These are phyloP conservation scores for Wickerhamiella infanticola DNA, from an alignment of 1,139 yeast species.

Conservation along the genomic window DNA sequence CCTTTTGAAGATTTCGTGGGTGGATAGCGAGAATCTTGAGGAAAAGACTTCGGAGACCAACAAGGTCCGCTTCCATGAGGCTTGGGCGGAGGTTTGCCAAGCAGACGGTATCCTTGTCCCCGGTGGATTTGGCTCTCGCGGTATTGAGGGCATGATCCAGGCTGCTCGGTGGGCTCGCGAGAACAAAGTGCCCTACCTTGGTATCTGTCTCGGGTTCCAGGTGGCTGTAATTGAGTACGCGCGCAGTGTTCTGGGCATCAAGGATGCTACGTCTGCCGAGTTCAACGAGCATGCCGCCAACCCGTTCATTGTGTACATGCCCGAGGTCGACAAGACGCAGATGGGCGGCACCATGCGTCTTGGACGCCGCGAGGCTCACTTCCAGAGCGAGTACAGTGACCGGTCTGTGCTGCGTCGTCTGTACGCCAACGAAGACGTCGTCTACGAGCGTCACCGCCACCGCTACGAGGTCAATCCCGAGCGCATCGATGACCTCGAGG, in stretches of 20 bases:
- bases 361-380: slow-evolving; percentile 81
- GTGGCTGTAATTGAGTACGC: slow-evolving; percentile 91
- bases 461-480: slow-evolving; percentile 93
- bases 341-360: slow-evolving; percentile 99
- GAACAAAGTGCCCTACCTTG: slow-evolving; percentile 82
- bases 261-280: slow-evolving; percentile 71
- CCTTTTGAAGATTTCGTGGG: slow-evolving; percentile 83
- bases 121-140: slow-evolving; percentile 96
- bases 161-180: slow-evolving; percentile 98
- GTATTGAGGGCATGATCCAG: slow-evolving; percentile 94
- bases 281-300: slow-evolving; percentile 46
- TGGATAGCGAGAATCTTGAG: slow-evolving; percentile 85
- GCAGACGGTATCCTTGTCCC: slow-evolving; percentile 97
- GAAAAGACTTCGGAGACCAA: slow-evolving; percentile 45
- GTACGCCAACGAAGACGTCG: slow-evolving; percentile 57
- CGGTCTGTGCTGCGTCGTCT: slow-evolving; percentile 53
- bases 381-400: slow-evolving; percentile 54
- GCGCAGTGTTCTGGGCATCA: slow-evolving; percentile 58
- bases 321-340: slow-evolving; percentile 89
- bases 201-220: slow-evolving; percentile 96
- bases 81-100: slow-evolving; percentile 87
- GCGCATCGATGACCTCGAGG: slow-evolving; percentile 53
- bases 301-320: slow-evolving; percentile 92
- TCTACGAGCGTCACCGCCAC: slow-evolving; percentile 94
- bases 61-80: slow-evolving; percentile 74